Conservation (phyloP, 331 rosid species). For the Ulmus americana region DNA sequence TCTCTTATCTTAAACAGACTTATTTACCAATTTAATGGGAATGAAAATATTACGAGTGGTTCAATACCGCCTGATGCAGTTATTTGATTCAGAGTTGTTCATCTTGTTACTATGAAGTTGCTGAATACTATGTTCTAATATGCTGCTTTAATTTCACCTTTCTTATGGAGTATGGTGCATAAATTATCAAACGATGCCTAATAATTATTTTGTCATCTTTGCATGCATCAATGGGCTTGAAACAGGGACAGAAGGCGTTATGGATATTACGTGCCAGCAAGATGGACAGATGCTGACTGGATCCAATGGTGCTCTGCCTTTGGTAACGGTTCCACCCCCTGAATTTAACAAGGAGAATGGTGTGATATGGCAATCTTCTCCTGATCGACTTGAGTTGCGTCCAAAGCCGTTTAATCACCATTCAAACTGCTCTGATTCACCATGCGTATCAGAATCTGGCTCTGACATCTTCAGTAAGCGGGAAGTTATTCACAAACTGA, state of each 20-base stretch:
- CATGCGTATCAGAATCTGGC: slow-evolving; percentile 93
- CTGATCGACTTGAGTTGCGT: slow-evolving; percentile 81
- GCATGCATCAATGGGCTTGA: slow-evolving; percentile 21
- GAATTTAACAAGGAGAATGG: slow-evolving; percentile 74
- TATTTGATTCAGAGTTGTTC: neutral
- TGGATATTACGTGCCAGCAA: slow-evolving; percentile 56
- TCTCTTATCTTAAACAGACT: too few relatives aligned
- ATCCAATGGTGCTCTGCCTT: slow-evolving; percentile 60
- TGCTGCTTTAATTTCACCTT: neutral
- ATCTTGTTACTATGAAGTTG: neutral
- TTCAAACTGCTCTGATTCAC: slow-evolving; percentile 92
- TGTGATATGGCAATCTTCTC: slow-evolving; percentile 78
- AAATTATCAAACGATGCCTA: neutral
- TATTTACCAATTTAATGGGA: too few relatives aligned
- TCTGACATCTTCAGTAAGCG: slow-evolving; percentile 88
- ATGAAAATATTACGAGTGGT: too few relatives aligned
- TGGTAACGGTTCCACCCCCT: slow-evolving; percentile 66
- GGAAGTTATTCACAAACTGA: slow-evolving; percentile 85
- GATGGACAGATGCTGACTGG: slow-evolving; percentile 50
- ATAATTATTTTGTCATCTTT: slow-evolving; percentile 5
- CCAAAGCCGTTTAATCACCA: slow-evolving; percentile 67
- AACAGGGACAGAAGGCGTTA: slow-evolving; percentile 48
- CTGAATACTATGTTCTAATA: neutral
- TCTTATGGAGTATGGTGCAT: neutral
- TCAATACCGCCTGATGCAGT: too few relatives aligned